Evolutionary conservation across 2,329 filamentous ascomycete species (phyloP), one percentile per base, ranked within the genome.

Genomic region (Graphilbum fragrans): DNA sequence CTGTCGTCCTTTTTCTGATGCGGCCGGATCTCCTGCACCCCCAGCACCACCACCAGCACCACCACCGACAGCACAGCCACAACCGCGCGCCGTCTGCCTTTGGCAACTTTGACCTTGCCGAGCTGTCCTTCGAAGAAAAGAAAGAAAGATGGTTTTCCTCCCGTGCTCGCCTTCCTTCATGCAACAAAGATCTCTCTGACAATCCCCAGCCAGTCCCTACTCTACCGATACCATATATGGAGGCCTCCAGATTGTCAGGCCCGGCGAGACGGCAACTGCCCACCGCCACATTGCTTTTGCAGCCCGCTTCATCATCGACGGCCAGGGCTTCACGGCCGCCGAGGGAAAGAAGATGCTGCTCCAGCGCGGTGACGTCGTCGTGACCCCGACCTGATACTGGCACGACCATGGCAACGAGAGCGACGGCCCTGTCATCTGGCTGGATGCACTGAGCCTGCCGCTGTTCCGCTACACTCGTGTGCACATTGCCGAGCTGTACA

Each of bases 341-440:
- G 68, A 74, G 38, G 71, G 73, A 5, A 56, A 61, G 34, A 65
- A 69, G 41, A 69, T 77, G 47, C 55, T 58, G 2, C 69, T 77
- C 52, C 50, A 60, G 18, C 59, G 64, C 2, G 71, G 72, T 9
- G 72, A 77, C 46, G 67, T 77, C 2, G 69, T 77, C 14, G 54
- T 76, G 1, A 77, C 73, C 0, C 73, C 72, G 0, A 67, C 63
- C 0, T 77, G 72, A 72, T 67, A 74, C 50, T 77, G 69, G 44
- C 72, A 75, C 46, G 72, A 77, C 45, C 72, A 77, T 43, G 73
- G 73, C 3, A 76, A 76, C 37, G 70, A 77, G 43, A 67, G 70
- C 9, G 58, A 60, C 1, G 60, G 60, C 2, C 69, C 70, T 0
- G 67, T 75, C 52, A 66, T 77, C 22, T 77, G 73, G 73, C 58